A percentile compares a stretch with the other conserved stretches of the same genome.
Evolutionary conservation across 306 rosid species (phyloP).

Genomic region (Lithocarpus polystachyus): DNA sequence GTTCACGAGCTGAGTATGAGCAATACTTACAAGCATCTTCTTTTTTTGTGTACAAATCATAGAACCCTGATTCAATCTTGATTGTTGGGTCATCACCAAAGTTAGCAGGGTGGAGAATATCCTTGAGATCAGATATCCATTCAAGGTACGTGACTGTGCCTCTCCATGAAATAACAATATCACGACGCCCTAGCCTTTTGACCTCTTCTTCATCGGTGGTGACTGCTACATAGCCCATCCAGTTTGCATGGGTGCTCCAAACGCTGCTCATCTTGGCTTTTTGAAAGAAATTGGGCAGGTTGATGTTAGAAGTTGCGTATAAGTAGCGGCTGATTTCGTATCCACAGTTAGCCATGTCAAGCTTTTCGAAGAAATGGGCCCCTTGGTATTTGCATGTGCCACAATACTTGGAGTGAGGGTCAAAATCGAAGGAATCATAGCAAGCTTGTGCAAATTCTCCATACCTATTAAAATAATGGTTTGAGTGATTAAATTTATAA

Average conservation of each 20-base stretch:
- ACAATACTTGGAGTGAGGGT: slow-evolving; percentile 66
- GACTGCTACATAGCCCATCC: slow-evolving; percentile 75
- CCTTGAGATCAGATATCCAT: slow-evolving; percentile 67
- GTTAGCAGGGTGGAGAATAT: slow-evolving; percentile 34
- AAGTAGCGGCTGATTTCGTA: slow-evolving; percentile 59
- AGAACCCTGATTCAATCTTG: slow-evolving; percentile 65
- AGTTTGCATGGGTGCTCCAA: slow-evolving; percentile 73
- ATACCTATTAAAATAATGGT: too few species aligned
- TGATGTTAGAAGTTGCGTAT: slow-evolving; percentile 72
- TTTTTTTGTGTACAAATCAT: slow-evolving; percentile 59
- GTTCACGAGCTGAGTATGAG: slow-evolving; percentile 65
- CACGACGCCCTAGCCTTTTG: slow-evolving; percentile 56
- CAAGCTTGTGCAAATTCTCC: slow-evolving; percentile 64
- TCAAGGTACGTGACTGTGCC: slow-evolving; percentile 75
- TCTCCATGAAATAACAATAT: slow-evolving; percentile 60
- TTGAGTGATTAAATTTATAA: too few species aligned
- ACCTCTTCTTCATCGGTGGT: slow-evolving; percentile 28
- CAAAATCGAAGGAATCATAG: slow-evolving; percentile 68
- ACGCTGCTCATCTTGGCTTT: slow-evolving; percentile 40
- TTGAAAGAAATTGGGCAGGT: slow-evolving; percentile 73
- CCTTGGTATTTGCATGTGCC: slow-evolving; percentile 66
- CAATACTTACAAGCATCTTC: slow-evolving; percentile 46
- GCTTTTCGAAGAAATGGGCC: slow-evolving; percentile 41
- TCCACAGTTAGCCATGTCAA: slow-evolving; percentile 30
- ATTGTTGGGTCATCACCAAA: slow-evolving; percentile 33